Conservation (phyloP, 139 green algal species). For the Asterochloris sp. region DNA sequence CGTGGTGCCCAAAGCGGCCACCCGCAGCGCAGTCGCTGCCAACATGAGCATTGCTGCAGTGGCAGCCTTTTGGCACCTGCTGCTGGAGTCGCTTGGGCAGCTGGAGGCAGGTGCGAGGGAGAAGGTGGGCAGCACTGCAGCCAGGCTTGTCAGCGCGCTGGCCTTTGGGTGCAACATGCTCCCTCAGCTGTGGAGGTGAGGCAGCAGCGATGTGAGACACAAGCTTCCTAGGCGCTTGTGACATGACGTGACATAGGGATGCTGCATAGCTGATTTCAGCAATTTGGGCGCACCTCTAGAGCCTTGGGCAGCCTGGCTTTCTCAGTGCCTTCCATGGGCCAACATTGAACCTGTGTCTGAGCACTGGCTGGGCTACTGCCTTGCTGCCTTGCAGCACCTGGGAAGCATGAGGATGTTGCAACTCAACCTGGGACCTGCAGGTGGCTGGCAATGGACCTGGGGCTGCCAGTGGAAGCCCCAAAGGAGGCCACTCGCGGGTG, state of each 20-base stretch:
- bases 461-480: conserved; percentile 57
- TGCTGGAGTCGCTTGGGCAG: conserved; percentile 14
- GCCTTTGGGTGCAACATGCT: conserved; percentile 39
- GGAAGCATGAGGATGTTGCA: background rate
- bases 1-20: too few species aligned
- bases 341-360: background rate
- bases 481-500: conserved; percentile 34
- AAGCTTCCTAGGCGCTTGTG: background rate
- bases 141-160: conserved; percentile 49
- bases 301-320: background rate
- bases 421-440: background rate
- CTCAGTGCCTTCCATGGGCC: conserved; percentile 22
- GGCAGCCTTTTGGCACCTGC: conserved; percentile 19
- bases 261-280: background rate
- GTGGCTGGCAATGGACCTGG: conserved; percentile 40
- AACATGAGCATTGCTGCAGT: conserved; percentile 5
- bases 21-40: background rate
- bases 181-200: background rate
- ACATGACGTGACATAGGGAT: too few species aligned
- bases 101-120: background rate
- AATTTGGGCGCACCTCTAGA: background rate
- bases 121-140: background rate
- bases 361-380: background rate
- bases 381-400: background rate
- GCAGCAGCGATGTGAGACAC: background rate